phyloP scores from a whole-genome alignment of 192 early-diverging fungal genomes.

The Coemansia javaensis region DNA sequence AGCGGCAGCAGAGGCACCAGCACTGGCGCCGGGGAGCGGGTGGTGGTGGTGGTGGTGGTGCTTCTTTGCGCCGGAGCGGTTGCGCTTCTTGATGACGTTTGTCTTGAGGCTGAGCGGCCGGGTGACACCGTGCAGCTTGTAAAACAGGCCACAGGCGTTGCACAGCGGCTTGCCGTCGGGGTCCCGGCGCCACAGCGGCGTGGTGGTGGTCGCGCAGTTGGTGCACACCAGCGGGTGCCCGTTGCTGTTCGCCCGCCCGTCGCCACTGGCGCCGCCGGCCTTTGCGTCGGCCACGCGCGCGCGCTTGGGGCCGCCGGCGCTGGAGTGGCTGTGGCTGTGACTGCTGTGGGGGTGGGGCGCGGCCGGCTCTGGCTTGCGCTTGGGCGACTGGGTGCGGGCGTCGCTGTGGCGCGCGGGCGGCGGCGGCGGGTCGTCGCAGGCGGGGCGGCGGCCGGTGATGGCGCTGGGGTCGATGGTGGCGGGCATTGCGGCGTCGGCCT shows the following conservation, averaged over 20 bases:
- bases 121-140: constrained; percentile 91
- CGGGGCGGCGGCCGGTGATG: constrained; percentile 10
- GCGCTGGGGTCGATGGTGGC: constrained; percentile 47
- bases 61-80: constrained; percentile 56
- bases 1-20: too few relatives aligned
- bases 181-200: constrained; percentile 91
- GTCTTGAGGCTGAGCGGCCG: constrained; percentile 90
- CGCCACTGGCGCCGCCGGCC: constrained; percentile 3
- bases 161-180: constrained; percentile 87
- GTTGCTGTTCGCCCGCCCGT: constrained; percentile 6
- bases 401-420: neutral
- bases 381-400: neutral
- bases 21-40: too few relatives aligned
- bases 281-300: neutral
- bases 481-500: constrained; percentile 14
- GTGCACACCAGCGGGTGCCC: constrained; percentile 52
- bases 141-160: constrained; percentile 96
- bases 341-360: too few relatives aligned
- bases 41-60: too few relatives aligned
- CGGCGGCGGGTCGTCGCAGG: constrained; percentile 2
- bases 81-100: constrained; percentile 93
- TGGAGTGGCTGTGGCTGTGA: too few relatives aligned
- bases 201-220: constrained; percentile 86
- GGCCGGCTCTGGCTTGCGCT: too few relatives aligned
- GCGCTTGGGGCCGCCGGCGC: too few relatives aligned